Conservation (phyloP, 169 alveolate species). For the Cryptosporidium bovis region DNA sequence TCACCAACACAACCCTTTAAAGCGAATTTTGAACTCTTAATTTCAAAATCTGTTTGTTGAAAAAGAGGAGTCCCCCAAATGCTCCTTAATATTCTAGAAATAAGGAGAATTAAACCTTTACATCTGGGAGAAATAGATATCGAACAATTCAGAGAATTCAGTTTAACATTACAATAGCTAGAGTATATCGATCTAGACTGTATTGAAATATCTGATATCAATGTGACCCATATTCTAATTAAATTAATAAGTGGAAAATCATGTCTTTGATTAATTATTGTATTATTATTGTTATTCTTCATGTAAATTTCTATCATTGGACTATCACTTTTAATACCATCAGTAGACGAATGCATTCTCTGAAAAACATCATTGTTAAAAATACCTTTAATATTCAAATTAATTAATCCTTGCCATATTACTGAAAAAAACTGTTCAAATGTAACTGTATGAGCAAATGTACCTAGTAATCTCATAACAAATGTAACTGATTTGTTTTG, state of each 20-base stretch:
- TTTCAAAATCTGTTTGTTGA: conserved; percentile 29
- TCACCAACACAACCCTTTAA: too few relatives aligned
- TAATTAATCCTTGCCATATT: conserved; percentile 60
- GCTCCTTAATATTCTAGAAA: conserved; percentile 33
- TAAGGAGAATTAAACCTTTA: conserved; percentile 36
- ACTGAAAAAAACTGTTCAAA: conserved; percentile 70
- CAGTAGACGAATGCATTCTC: background rate
- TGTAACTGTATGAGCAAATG: conserved; percentile 67
- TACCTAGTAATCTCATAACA: conserved; percentile 50
- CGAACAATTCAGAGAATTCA: conserved; percentile 20
- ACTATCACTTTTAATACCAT: conserved; percentile 24
- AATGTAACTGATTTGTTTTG: conserved; percentile 12
- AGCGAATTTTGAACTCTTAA: background rate
- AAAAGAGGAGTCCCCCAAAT: conserved; percentile 58
- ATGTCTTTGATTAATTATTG: background rate
- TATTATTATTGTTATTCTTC: conserved; percentile 1
- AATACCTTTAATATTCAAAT: conserved; percentile 33
- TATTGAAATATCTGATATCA: conserved; percentile 39
- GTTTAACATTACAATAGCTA: conserved; percentile 9
- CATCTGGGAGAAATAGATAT: conserved; percentile 55
- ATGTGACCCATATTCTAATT: conserved; percentile 63
- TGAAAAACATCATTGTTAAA: conserved; percentile 34
- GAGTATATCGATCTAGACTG: conserved; percentile 2
- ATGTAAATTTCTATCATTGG: conserved; percentile 26
- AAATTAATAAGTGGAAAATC: conserved; percentile 45